phyloP scores from a whole-genome alignment of 1,284 basidiomycete genomes.

The Tilletiopsis washingtonensis region DNA sequence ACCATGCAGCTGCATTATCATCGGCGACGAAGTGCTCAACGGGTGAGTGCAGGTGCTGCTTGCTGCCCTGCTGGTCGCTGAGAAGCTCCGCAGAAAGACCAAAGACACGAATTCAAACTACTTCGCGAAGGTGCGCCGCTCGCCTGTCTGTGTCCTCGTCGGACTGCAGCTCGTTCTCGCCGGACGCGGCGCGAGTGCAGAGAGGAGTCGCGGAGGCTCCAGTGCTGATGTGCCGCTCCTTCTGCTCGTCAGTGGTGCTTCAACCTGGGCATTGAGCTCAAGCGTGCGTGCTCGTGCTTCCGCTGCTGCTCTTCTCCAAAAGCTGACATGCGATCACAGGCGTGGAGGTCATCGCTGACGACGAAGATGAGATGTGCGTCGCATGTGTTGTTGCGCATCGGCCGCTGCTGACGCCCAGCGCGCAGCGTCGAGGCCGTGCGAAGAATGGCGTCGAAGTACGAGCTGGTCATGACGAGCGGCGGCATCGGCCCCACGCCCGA shows the following conservation, averaged over 20 bases:
- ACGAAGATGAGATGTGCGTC: conserved; percentile 83
- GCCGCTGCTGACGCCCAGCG: no score
- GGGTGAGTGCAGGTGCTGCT: no score
- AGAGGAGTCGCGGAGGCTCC: no score
- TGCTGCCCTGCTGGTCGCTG: no score
- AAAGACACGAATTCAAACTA: conserved; percentile 68
- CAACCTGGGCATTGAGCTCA: conserved; percentile 40
- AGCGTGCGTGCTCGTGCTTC: conserved; percentile 18
- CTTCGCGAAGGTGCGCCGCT: no score
- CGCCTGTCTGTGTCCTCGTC: no score
- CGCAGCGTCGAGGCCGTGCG: conserved; percentile 73
- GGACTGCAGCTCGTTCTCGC: no score
- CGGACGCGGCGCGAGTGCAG: no score
- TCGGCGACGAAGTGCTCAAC: conserved; percentile 72
- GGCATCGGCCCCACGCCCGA: conserved; percentile 42
- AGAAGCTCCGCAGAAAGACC: no score
- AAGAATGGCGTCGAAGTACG: conserved; percentile 61
- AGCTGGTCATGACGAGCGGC: conserved; percentile 18
- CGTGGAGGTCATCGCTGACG: conserved; percentile 87
- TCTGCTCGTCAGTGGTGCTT: no score
- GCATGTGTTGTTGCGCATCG: no score
- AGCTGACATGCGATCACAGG: neutral
- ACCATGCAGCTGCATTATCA: conserved; percentile 31
- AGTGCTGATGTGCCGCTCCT: no score
- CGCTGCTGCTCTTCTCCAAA: neutral